Conservation (phyloP, 345 rosid genomes). For the Syzygium jambos region DNA sequence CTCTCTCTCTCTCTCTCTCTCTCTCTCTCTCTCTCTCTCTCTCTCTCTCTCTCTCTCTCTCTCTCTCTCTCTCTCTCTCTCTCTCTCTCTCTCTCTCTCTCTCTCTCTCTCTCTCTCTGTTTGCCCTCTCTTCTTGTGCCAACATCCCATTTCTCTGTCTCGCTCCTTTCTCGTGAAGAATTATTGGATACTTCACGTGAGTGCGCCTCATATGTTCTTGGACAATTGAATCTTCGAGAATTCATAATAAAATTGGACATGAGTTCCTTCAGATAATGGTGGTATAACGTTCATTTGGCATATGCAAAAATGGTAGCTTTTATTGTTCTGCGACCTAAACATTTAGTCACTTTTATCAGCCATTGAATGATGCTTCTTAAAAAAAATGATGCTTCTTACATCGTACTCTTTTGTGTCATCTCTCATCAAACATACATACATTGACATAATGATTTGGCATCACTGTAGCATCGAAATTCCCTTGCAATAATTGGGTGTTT, state of each 20-base stretch:
- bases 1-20: not conserved
- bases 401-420: not conserved
- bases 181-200: not conserved
- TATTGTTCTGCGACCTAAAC: not conserved
- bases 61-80: not conserved
- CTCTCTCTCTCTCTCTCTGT: not conserved
- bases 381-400: not conserved
- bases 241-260: not conserved
- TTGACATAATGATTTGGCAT: not conserved
- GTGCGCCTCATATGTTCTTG: not conserved
- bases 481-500: not conserved
- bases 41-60: not conserved
- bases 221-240: not conserved
- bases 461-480: not conserved
- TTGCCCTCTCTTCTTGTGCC: not conserved
- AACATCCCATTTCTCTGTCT: not conserved
- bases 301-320: not conserved
- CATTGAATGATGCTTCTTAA: not conserved
- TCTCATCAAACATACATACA: not conserved
- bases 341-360: not conserved
- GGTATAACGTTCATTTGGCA: not conserved
- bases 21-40: not conserved
- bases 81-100: not conserved
- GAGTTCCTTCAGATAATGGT: not conserved
- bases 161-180: not conserved